A percentile compares a stretch with the other conserved stretches of the same genome.
phyloP scores from a whole-genome alignment of 1,284 basidiomycete genomes.

The Agaricales sp. region DNA sequence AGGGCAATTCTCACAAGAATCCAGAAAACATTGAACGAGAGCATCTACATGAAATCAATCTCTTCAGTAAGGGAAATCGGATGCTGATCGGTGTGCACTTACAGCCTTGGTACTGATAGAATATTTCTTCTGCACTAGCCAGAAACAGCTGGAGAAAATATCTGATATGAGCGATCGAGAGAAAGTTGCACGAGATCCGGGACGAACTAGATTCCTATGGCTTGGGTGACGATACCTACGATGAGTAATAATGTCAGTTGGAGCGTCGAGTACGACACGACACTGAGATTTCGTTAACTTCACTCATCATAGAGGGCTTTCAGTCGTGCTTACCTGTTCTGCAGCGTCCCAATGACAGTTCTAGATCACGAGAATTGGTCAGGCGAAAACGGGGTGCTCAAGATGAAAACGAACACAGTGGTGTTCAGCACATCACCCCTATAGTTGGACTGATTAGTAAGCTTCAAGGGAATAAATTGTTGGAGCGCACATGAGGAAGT shows the following conservation, averaged over 20 bases:
- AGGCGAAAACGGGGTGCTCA: background rate
- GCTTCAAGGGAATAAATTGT: background rate
- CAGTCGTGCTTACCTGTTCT: conserved; percentile 48
- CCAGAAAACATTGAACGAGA: conserved; percentile 64
- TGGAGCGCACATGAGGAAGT: conserved; percentile 56
- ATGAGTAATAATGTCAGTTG: conserved; percentile 64
- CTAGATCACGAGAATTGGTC: conserved; percentile 22
- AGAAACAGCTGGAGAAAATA: conserved; percentile 45
- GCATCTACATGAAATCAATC: conserved; percentile 36
- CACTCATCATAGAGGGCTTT: background rate
- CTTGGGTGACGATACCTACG: conserved; percentile 69
- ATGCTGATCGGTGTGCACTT: conserved; percentile 11
- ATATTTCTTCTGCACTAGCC: conserved; percentile 68
- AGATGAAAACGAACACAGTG: conserved; percentile 40
- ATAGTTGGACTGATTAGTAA: conserved; percentile 4
- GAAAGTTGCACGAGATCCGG: background rate
- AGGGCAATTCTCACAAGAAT: conserved; percentile 38
- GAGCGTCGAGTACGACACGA: conserved; percentile 57
- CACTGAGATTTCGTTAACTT: conserved; percentile 20
- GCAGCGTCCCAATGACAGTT: conserved; percentile 70
- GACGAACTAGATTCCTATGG: conserved; percentile 62
- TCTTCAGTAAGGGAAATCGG: background rate
- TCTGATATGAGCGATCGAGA: conserved; percentile 3
- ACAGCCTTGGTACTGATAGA: conserved; percentile 65
- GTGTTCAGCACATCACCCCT: conserved; percentile 71